These are phyloP conservation scores for Skeletonema potamos DNA, from an alignment of 108 stramenopile genomes.

Conservation along the genomic window DNA sequence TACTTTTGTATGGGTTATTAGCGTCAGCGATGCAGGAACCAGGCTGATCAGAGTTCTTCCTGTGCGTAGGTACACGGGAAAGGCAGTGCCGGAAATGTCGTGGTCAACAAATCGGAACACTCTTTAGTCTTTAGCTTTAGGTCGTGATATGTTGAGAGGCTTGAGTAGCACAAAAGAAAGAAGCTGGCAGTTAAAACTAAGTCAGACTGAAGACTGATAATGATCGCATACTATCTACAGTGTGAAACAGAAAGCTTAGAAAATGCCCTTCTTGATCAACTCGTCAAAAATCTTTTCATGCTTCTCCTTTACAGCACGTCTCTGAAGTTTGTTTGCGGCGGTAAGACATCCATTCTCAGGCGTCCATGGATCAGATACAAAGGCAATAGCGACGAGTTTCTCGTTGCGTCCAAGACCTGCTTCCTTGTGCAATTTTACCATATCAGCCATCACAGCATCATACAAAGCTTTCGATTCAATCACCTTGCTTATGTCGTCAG, in stretches of 20 bases:
- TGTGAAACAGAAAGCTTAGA: slow-evolving; percentile 25
- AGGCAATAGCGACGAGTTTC: slow-evolving; percentile 64
- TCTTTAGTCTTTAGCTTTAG: too few relatives aligned
- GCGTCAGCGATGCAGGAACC: too few relatives aligned
- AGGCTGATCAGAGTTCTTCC: too few relatives aligned
- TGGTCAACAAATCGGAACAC: too few relatives aligned
- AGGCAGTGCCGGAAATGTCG: neutral
- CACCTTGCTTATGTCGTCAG: slow-evolving; percentile 58
- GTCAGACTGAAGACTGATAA: neutral
- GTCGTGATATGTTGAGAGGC: too few relatives aligned
- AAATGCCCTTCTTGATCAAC: slow-evolving; percentile 74
- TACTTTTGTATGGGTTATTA: too few relatives aligned
- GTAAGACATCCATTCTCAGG: slow-evolving; percentile 89
- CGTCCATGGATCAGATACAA: slow-evolving; percentile 77
- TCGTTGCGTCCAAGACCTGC: slow-evolving; percentile 76
- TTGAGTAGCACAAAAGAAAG: too few relatives aligned
- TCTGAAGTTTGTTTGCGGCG: slow-evolving; percentile 87
- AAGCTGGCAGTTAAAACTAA: neutral
- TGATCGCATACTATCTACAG: neutral
- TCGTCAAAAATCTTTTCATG: slow-evolving; percentile 67
- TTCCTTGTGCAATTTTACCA: slow-evolving; percentile 66
- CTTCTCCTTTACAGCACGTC: slow-evolving; percentile 68
- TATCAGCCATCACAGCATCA: slow-evolving; percentile 69
- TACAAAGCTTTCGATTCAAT: slow-evolving; percentile 66
- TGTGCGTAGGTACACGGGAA: neutral